Evolutionary conservation across 2,329 filamentous ascomycete species (phyloP).

Genomic region (Xylaria sp.): DNA sequence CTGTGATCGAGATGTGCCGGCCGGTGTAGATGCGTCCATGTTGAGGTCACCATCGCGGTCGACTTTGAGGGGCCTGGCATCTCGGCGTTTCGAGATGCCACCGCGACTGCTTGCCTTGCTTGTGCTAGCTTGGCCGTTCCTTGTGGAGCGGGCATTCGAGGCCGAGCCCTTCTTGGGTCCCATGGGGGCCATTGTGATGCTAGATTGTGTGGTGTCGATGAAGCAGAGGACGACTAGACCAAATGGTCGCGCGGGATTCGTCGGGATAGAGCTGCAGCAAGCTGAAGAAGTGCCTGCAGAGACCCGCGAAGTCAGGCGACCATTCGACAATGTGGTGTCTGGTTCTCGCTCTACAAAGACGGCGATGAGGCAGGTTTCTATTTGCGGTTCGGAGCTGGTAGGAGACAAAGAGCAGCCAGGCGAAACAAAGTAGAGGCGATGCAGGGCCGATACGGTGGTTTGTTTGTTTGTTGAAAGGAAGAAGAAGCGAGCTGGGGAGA

Average conservation of each 20-base stretch:
- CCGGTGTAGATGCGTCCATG: constrained; percentile 55
- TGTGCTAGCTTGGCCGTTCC: constrained; percentile 28
- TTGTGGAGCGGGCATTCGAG: constrained; percentile 25
- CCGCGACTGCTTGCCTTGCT: constrained; percentile 44
- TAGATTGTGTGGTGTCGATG: background rate
- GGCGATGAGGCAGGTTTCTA: constrained; percentile 1
- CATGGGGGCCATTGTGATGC: constrained; percentile 35
- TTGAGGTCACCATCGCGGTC: constrained; percentile 66
- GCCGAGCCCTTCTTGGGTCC: constrained; percentile 32
- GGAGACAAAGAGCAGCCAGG: constrained; percentile 6
- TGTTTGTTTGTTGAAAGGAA: constrained; percentile 16
- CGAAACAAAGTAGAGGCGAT: background rate
- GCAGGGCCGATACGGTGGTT: constrained; percentile 1
- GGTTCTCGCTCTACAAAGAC: constrained; percentile 12
- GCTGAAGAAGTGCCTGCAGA: background rate
- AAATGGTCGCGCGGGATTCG: background rate
- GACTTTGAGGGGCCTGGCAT: constrained; percentile 43
- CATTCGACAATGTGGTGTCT: constrained; percentile 13
- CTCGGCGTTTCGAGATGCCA: constrained; percentile 59
- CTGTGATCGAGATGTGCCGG: constrained; percentile 41
- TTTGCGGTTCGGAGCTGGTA: constrained; percentile 8
- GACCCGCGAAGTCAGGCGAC: constrained; percentile 19
- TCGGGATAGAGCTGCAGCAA: constrained; percentile 7
- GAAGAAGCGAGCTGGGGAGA: constrained; percentile 7
- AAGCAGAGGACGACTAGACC: background rate